Conservation (phyloP, 1,284 basidiomycete genomes). For the Sanghuangporus sanghuang region DNA sequence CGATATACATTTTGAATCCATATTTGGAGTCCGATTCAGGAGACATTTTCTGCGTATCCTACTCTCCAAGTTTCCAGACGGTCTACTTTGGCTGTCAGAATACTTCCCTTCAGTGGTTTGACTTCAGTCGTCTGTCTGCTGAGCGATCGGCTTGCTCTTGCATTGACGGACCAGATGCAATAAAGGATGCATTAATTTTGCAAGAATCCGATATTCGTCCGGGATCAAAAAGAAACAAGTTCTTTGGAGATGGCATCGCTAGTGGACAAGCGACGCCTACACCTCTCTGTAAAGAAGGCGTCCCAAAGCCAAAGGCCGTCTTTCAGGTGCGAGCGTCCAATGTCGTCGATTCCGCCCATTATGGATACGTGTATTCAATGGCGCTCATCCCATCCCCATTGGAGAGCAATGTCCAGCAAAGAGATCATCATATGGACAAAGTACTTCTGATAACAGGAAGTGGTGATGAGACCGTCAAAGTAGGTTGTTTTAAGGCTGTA, state of each 20-base stretch:
- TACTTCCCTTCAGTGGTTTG: slow-evolving; percentile 83
- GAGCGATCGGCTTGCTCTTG: not conserved
- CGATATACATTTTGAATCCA: slow-evolving; percentile 77
- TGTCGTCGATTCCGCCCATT: slow-evolving; percentile 85
- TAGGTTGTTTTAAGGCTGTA: slow-evolving; percentile 22
- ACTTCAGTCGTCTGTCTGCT: slow-evolving; percentile 39
- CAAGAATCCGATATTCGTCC: slow-evolving; percentile 7
- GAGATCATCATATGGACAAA: slow-evolving; percentile 30
- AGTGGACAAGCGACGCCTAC: slow-evolving; percentile 18
- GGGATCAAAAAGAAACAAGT: slow-evolving; percentile 62
- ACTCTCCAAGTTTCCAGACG: slow-evolving; percentile 66
- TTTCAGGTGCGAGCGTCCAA: slow-evolving; percentile 62
- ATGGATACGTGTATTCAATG: slow-evolving; percentile 92
- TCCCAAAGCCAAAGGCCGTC: slow-evolving; percentile 29
- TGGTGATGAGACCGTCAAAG: slow-evolving; percentile 87
- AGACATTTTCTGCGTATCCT: slow-evolving; percentile 87
- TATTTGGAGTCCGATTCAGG: slow-evolving; percentile 83
- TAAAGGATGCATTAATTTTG: not conserved
- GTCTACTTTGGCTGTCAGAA: slow-evolving; percentile 90
- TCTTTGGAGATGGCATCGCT: slow-evolving; percentile 48
- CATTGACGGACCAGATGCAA: not conserved
- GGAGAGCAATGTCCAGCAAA: slow-evolving; percentile 32
- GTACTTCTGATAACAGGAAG: slow-evolving; percentile 76
- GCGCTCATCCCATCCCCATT: slow-evolving; percentile 44
- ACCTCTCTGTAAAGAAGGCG: slow-evolving; percentile 16